Conservation (phyloP, 164 flowering plant species). For the Platanus orientalis region DNA sequence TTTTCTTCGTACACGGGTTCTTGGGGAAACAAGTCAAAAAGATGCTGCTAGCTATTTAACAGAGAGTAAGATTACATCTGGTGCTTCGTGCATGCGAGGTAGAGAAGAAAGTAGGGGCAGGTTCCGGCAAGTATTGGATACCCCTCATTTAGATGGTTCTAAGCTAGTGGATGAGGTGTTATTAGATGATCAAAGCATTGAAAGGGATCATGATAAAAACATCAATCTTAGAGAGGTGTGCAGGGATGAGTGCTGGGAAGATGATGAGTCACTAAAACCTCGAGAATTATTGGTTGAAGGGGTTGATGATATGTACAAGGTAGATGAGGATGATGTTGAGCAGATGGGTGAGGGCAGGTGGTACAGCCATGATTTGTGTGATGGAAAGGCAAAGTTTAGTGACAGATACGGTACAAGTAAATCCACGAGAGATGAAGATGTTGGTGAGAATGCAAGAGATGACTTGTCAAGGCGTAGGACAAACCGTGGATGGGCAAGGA, state of each 20-base stretch:
- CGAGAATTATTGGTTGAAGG: slow-evolving; percentile 27
- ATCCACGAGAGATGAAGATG: slow-evolving; percentile 38
- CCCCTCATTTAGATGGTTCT: slow-evolving; percentile 42
- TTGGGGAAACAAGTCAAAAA: slow-evolving; percentile 75
- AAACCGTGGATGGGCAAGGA: slow-evolving; percentile 47
- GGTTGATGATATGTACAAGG: slow-evolving; percentile 33
- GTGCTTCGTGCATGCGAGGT: slow-evolving; percentile 32
- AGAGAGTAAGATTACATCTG: slow-evolving; percentile 47
- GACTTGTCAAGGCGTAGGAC: slow-evolving; percentile 54
- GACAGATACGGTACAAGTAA: slow-evolving; percentile 25
- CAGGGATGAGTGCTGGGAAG: slow-evolving; percentile 42
- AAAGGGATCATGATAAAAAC: slow-evolving; percentile 49
- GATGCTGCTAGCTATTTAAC: slow-evolving; percentile 35
- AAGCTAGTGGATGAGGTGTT: slow-evolving; percentile 38
- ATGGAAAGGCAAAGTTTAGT: slow-evolving; percentile 45
- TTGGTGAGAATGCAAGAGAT: slow-evolving; percentile 62
- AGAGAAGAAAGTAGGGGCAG: slow-evolving; percentile 71
- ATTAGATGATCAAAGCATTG: slow-evolving; percentile 36
- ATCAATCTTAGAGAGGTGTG: slow-evolving; percentile 16
- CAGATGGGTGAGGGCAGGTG: slow-evolving; percentile 40
- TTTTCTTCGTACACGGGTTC: slow-evolving; percentile 75
- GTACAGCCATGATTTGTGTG: slow-evolving; percentile 37
- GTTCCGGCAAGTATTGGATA: slow-evolving; percentile 49
- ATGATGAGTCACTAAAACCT: slow-evolving; percentile 28
- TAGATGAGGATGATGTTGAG: slow-evolving; percentile 30